Evolutionary conservation across 345 rosid species (phyloP), one percentile per base, ranked within the genome.

Genomic region (Bruguiera parviflora): DNA sequence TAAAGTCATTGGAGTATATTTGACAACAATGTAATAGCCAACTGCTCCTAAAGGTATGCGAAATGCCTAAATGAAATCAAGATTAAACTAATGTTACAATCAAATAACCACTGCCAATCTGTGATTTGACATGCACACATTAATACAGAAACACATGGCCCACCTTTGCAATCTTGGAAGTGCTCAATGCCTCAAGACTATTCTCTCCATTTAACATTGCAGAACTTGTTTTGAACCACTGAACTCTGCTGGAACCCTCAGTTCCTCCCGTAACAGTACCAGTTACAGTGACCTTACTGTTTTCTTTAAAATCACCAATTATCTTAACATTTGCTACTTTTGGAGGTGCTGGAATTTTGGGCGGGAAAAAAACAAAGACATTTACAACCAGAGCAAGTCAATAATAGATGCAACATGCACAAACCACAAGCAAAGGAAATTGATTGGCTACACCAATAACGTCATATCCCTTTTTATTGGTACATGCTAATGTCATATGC

Each of bases 31-130:
- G 70, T 84, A 86, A 79, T 75, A 82, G 49, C 89, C 97, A 80
- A 94, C 97, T 33, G 97, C 98, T 78, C 97, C 97, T 72, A 94
- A 69, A 59, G 98, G 97, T 78, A 94, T 84, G 21, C 98, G 97
- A 70, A 94, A 86, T 76, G 97, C 90, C 98, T 94, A 77, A 66
- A 73, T 24, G 67, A 59, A 65, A 75, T 24, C 73, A 53, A 75
- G 76, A 78, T 32, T 43, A 31, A 51, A 65, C 67, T 66, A 25
- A 8, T 66, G 73, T 25, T 49, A 64, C 18, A 21, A 24, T 29
- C 8, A 6, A 73, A 66, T 37, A 55, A 29, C 61, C 64, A 47
- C 20, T 33, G n/a, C 53, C 58, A 33, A 61, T 29, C 18, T 61
- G 59, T 56, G 31, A 39, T 60, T 58, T 63, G 37, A 70, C 32